phyloP scores from a whole-genome alignment of 163 green algal species.

The Smithsoniella earleae region DNA sequence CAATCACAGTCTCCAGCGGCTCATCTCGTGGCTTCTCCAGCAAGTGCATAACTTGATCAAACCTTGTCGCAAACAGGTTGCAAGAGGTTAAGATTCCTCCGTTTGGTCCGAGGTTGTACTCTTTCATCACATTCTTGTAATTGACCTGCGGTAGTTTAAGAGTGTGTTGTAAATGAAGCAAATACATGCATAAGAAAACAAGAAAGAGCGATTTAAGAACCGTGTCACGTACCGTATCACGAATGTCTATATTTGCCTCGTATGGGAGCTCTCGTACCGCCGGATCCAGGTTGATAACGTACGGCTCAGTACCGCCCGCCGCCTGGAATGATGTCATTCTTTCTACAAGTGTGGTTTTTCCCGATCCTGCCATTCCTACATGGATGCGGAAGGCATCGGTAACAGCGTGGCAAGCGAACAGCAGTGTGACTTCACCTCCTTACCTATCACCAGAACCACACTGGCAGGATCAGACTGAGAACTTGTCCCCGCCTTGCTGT shows the following conservation, averaged over 20 bases:
- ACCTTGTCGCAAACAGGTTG: constrained; percentile 96
- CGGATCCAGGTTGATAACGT: constrained; percentile 95
- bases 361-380: constrained; percentile 89
- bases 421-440: background rate
- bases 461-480: too few species aligned
- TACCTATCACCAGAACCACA: constrained; percentile 41
- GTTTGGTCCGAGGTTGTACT: constrained; percentile 94
- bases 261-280: constrained; percentile 81
- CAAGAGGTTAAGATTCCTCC: constrained; percentile 91
- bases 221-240: constrained; percentile 72
- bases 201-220: background rate
- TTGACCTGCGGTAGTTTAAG: constrained; percentile 58
- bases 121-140: constrained; percentile 96
- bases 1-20: constrained; percentile 69
- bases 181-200: background rate
- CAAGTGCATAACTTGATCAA: constrained; percentile 87
- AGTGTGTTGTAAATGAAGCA: background rate
- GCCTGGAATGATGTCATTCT: constrained; percentile 72
- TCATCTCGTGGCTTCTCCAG: constrained; percentile 66
- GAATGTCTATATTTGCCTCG: constrained; percentile 89
- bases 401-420: background rate
- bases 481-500: too few species aligned
- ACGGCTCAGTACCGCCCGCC: constrained; percentile 43
- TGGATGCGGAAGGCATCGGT: background rate
- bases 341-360: constrained; percentile 94